These are phyloP conservation scores for Nannochloropsis salina DNA, from an alignment of 108 stramenopile species.

Conservation along the genomic window DNA sequence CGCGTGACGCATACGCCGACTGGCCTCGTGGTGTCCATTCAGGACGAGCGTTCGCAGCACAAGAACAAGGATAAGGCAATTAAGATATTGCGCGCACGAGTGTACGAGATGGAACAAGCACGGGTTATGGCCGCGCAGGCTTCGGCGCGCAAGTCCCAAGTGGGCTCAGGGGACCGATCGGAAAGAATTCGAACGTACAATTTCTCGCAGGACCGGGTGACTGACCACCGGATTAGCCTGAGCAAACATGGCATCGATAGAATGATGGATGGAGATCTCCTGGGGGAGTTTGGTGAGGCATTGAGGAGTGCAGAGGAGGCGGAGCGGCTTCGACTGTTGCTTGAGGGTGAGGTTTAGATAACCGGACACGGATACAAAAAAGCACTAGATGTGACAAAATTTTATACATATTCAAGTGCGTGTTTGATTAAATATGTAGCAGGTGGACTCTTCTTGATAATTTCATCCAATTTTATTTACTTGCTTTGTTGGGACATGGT, in stretches of 20 bases:
- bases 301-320: constrained; percentile 24
- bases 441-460: too few relatives aligned
- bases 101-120: constrained; percentile 60
- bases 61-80: constrained; percentile 90
- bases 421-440: too few relatives aligned
- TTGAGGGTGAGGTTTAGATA: not conserved
- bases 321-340: not conserved
- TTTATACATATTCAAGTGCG: too few relatives aligned
- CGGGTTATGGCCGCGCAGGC: not conserved
- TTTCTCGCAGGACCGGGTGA: constrained; percentile 87
- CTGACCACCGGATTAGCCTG: constrained; percentile 74
- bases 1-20: constrained; percentile 95
- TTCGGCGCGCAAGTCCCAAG: constrained; percentile 25
- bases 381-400: not conserved
- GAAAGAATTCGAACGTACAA: constrained; percentile 97
- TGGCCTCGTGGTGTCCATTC: constrained; percentile 85
- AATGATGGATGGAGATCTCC: constrained; percentile 46
- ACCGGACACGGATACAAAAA: not conserved
- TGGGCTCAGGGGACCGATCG: constrained; percentile 82
- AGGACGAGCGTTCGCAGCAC: constrained; percentile 92
- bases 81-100: constrained; percentile 73
- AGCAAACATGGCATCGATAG: constrained; percentile 45
- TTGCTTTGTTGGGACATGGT: too few relatives aligned
- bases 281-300: constrained; percentile 33
- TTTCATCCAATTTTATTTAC: too few relatives aligned